phyloP scores from a whole-genome alignment of 345 rosid genomes.

The Brassica cretica region DNA sequence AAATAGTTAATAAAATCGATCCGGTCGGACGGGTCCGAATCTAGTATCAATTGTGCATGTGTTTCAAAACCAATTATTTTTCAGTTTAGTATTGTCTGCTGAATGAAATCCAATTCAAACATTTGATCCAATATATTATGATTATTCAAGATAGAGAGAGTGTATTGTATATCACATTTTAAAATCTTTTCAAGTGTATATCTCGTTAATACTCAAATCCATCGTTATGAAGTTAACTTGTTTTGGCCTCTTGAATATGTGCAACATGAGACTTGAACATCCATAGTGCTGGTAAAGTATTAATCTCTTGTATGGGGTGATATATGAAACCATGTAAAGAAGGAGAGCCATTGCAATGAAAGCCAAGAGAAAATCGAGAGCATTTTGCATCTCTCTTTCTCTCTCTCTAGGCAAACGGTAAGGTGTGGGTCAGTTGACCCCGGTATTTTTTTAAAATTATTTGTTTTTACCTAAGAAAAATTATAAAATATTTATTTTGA shows the following conservation, averaged over 20 bases:
- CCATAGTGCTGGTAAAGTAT: not conserved
- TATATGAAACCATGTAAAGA: not conserved
- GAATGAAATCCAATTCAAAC: too few relatives aligned
- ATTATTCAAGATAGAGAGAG: not conserved
- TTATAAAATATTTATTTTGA: too few relatives aligned
- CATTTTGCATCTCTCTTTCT: too few relatives aligned
- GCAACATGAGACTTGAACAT: not conserved
- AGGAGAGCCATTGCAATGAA: slow-evolving; percentile 1
- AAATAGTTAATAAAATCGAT: too few relatives aligned
- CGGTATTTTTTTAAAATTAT: too few relatives aligned
- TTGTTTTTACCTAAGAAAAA: too few relatives aligned
- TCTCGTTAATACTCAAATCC: not conserved
- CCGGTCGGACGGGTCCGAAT: too few relatives aligned
- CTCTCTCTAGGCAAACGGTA: slow-evolving; percentile 42
- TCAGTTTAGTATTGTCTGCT: too few relatives aligned
- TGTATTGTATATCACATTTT: not conserved
- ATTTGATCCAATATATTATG: too few relatives aligned
- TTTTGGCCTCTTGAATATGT: not conserved
- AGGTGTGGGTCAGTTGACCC: too few relatives aligned
- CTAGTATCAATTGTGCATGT: too few relatives aligned
- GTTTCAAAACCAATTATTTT: too few relatives aligned
- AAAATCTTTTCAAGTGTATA: not conserved
- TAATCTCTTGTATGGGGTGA: not conserved
- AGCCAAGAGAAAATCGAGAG: slow-evolving; percentile 45
- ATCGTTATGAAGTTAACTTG: not conserved